Percentiles rank a stretch among this genome's conserved stretches.
Evolutionary conservation across 306 rosid species (phyloP).

Genomic region (Gillenia trifoliata): DNA sequence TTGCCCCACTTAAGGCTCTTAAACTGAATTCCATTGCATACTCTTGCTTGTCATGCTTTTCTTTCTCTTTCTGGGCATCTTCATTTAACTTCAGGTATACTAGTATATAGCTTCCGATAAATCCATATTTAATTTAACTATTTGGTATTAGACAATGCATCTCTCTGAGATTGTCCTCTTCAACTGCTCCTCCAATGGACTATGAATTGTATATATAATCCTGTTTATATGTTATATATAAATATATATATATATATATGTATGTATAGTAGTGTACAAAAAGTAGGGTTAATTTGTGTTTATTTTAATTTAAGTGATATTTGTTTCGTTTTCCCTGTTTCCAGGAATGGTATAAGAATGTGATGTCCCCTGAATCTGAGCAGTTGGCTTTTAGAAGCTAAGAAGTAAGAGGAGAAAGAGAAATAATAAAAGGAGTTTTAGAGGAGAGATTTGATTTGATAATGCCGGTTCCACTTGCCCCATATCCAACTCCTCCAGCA

Average conservation of each 20-base stretch:
- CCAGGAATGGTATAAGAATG: constrained; percentile 35
- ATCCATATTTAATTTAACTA: neutral
- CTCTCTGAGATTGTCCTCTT: neutral
- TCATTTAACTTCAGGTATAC: constrained; percentile 12
- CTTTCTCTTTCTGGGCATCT: constrained; percentile 24
- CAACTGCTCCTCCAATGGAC: neutral
- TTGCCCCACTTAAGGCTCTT: constrained; percentile 39
- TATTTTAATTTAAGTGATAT: too few species aligned
- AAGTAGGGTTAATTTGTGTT: neutral
- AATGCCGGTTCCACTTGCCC: constrained; percentile 99
- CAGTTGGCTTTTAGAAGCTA: constrained; percentile 29
- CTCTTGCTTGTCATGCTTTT: constrained; percentile 4
- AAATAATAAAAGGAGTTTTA: too few species aligned
- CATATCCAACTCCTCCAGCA: constrained; percentile 76
- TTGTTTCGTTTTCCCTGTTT: constrained; percentile 23
- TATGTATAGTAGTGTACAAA: too few species aligned
- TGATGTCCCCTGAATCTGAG: constrained; percentile 20
- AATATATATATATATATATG: too few species aligned
- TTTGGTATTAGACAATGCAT: constrained; percentile 5
- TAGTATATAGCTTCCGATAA: neutral
- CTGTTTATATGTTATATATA: too few species aligned
- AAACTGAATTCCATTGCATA: constrained; percentile 26
- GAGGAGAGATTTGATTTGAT: constrained; percentile 20
- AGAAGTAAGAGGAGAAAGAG: constrained; percentile 33
- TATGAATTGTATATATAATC: neutral